Evolutionary conservation across 2,329 filamentous ascomycete species (phyloP).

Genomic region (Pyrenochaeta sp.): DNA sequence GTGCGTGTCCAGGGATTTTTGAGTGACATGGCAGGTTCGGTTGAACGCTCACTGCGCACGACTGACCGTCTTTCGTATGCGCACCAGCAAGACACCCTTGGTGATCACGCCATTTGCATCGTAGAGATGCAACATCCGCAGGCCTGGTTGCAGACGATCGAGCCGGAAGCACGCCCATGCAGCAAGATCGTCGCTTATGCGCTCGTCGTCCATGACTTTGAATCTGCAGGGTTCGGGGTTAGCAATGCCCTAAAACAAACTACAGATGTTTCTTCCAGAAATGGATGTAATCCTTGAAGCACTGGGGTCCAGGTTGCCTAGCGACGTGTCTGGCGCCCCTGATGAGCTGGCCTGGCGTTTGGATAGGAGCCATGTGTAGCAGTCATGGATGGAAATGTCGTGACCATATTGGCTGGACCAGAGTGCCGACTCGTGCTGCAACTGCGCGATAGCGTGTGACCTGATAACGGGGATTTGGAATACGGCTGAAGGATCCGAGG

Average conservation of each 20-base stretch:
- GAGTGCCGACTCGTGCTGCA: not conserved
- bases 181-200: slow-evolving; percentile 76
- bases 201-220: slow-evolving; percentile 87
- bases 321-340: no score
- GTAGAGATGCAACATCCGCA: slow-evolving; percentile 78
- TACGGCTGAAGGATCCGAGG: not conserved
- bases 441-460: not conserved
- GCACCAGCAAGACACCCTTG: slow-evolving; percentile 76
- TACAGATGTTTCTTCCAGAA: not conserved
- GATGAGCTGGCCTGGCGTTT: no score
- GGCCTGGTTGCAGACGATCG: slow-evolving; percentile 78
- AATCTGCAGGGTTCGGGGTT: slow-evolving; percentile 60
- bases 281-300: no score
- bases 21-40: not conserved
- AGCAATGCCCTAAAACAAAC: not conserved
- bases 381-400: not conserved
- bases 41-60: slow-evolving; percentile 12
- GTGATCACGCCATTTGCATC: slow-evolving; percentile 72
- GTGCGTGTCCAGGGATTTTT: not conserved
- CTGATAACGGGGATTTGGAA: not conserved
- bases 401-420: not conserved
- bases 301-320: no score
- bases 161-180: slow-evolving; percentile 91
- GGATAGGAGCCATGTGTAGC: no score
- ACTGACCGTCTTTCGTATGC: slow-evolving; percentile 68